Base-by-base conservation (phyloP, 257 asterid genomes). In the Solanum dulcamara region DNA sequence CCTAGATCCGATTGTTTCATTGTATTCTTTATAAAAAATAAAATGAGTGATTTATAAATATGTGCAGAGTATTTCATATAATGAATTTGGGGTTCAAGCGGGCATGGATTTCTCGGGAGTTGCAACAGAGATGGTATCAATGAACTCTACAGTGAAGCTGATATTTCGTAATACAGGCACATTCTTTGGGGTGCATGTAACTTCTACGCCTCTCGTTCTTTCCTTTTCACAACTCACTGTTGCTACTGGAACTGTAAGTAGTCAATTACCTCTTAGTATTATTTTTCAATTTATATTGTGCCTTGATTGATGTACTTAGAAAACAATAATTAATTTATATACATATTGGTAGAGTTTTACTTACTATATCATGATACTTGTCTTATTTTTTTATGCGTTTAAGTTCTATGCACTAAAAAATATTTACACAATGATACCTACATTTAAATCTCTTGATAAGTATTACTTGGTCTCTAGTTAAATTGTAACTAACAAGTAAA, bases 141-240 rank as follows among this genome's bases (percentile, higher is more conserved):
- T 94, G 91, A 96, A 96, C 86, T 92, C 98, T 7, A 94, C 98
- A 1, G 88, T 92, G 30, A 94, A 90, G 88, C 80, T 96, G 22
- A 80, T 51, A 12, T 93, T 95, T 32, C 92, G 89, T 3, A 96
- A 96, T 83, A 94, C 37, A 40, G 99, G 97, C 10, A 93, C 98
- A 44, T 96, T 95, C 77, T 96, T 96, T 46, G 98, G 99, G 10
- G 92, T 95, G 83, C 98, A 95, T 28, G 99, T 96, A 10, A 85
- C 97, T 0, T 89, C 98, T 2, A 80, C 98, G 20, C 96, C 95
- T 4, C 57, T 96, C 72, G 93, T 91, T 91, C 94, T 96, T 66
- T 90, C 96, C 32, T 92, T 79, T 89, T 88, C 96, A 3, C 62
- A 93, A 22, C 96, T 94, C 62, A 82, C 94, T 1, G 48, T 96